Percentiles rank a stretch among this genome's conserved stretches.
Conservation (phyloP, 306 rosid species). For the Calophaca sinica region DNA sequence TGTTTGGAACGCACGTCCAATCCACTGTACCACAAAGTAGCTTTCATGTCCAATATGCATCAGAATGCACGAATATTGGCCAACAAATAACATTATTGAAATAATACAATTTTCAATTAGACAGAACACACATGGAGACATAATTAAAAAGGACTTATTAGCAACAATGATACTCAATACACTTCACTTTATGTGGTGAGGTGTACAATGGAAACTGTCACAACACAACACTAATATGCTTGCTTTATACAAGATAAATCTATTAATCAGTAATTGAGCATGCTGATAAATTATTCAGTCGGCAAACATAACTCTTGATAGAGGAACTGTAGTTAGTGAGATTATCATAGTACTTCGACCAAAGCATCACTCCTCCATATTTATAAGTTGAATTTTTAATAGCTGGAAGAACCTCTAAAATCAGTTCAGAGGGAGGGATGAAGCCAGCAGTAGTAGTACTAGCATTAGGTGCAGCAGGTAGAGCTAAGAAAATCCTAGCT, state of each 20-base stretch:
- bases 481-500: slow-evolving; percentile 33
- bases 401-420: slow-evolving; percentile 45
- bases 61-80: not conserved
- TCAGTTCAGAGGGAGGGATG: slow-evolving; percentile 44
- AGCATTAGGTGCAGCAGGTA: slow-evolving; percentile 40
- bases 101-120: slow-evolving; percentile 12
- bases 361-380: slow-evolving; percentile 60
- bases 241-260: not conserved
- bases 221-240: not conserved
- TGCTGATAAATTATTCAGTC: not conserved
- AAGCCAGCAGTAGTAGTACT: slow-evolving; percentile 22
- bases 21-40: too few relatives aligned
- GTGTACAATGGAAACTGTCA: slow-evolving; percentile 4
- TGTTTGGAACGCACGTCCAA: not conserved
- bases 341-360: slow-evolving; percentile 47
- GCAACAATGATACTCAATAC: slow-evolving; percentile 26
- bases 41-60: too few relatives aligned
- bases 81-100: not conserved
- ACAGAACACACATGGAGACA: not conserved
- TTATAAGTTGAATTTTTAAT: slow-evolving; percentile 48
- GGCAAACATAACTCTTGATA: slow-evolving; percentile 46
- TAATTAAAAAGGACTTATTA: not conserved
- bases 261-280: slow-evolving; percentile 9
- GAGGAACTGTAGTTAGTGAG: slow-evolving; percentile 47
- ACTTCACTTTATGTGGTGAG: not conserved